Percentiles rank a stretch among this genome's conserved stretches.
phyloP scores from a whole-genome alignment of 139 green algal genomes.

The Coelastrella sp. region DNA sequence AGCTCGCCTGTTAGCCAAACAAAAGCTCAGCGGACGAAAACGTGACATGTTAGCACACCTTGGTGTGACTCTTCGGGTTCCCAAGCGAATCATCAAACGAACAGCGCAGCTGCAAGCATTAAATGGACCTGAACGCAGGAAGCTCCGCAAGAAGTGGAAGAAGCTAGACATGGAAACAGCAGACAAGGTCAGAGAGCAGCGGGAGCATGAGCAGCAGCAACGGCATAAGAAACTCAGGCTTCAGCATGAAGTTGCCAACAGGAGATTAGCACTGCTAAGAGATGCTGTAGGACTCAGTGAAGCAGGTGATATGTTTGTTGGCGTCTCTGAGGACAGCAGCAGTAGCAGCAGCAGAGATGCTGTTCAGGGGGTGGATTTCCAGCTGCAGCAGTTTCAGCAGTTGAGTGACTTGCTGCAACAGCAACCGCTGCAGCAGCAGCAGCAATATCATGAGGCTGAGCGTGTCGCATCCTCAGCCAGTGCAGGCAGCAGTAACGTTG shows the following conservation, averaged over 20 bases:
- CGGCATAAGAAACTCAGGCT: not conserved
- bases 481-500: not conserved
- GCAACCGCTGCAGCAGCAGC: not conserved
- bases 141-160: conserved; percentile 36
- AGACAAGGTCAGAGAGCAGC: not conserved
- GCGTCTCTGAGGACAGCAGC: not conserved
- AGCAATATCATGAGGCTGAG: not conserved
- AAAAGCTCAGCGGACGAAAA: conserved; percentile 26
- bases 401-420: not conserved
- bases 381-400: conserved; percentile 7
- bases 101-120: conserved; percentile 39
- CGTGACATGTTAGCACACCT: conserved; percentile 37
- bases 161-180: not conserved
- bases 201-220: conserved; percentile 12
- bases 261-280: not conserved
- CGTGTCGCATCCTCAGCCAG: not conserved
- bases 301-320: not conserved
- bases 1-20: conserved; percentile 30
- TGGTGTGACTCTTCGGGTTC: conserved; percentile 36
- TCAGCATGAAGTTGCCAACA: not conserved
- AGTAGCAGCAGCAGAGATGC: not conserved
- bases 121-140: conserved; percentile 30
- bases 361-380: not conserved
- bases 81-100: conserved; percentile 17
- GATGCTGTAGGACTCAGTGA: conserved; percentile 2